phyloP scores from a whole-genome alignment of 148 eudicot genomes.

The Hydrangea macrophylla region DNA sequence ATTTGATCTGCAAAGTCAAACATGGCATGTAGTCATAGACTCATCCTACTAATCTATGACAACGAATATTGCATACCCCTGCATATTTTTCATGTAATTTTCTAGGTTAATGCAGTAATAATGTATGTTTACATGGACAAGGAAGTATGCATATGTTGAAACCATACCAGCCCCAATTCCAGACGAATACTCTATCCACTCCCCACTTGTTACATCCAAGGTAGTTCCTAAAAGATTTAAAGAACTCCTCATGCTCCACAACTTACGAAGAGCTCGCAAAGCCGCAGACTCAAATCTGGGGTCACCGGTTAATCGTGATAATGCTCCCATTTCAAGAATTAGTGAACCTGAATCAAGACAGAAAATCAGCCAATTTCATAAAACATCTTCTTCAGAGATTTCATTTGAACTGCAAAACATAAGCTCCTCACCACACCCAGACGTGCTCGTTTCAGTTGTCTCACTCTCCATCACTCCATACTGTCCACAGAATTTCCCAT shows the following conservation, averaged over 20 bases:
- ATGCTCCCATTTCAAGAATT: constrained; percentile 96
- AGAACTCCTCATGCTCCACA: constrained; percentile 98
- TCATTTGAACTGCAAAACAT: constrained; percentile 13
- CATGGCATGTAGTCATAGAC: too few relatives aligned
- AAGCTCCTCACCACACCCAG: constrained; percentile 77
- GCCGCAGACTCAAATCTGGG: constrained; percentile 80
- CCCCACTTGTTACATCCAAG: constrained; percentile 81
- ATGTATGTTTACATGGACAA: too few relatives aligned
- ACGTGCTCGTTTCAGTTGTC: constrained; percentile 98
- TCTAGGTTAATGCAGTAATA: too few relatives aligned
- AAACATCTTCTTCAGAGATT: constrained; percentile 3
- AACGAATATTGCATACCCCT: too few relatives aligned
- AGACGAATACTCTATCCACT: constrained; percentile 88
- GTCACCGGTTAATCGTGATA: constrained; percentile 89
- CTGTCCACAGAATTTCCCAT: constrained; percentile 75
- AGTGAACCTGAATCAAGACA: constrained; percentile 64
- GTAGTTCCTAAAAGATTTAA: constrained; percentile 91
- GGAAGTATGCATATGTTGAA: too few relatives aligned
- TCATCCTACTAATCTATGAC: too few relatives aligned
- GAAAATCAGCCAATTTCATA: constrained; percentile 24
- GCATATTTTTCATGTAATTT: too few relatives aligned
- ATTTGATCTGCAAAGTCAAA: too few relatives aligned
- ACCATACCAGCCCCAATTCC: constrained; percentile 94
- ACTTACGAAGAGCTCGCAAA: constrained; percentile 78
- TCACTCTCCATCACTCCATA: constrained; percentile 92